Evolutionary conservation across 176 grass and related monocot genomes (phyloP).

Genomic region (Ensete ventricosum): DNA sequence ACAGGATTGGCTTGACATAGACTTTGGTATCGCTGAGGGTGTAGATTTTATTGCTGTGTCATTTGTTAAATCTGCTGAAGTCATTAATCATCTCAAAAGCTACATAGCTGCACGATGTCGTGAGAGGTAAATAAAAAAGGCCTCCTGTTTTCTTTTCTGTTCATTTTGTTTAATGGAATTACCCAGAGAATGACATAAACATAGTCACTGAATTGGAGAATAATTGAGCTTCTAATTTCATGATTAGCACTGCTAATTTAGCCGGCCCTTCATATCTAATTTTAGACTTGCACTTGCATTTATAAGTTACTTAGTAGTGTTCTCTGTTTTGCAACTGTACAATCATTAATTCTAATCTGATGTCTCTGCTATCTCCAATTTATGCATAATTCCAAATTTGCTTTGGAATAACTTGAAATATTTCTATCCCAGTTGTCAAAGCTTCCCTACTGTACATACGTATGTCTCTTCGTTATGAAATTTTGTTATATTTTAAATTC

Average conservation of each 20-base stretch:
- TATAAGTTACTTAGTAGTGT: too few species aligned
- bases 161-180: neutral
- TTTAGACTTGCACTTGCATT: too few species aligned
- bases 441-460: neutral
- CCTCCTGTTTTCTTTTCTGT: neutral
- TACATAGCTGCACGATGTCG: slow-evolving; percentile 79
- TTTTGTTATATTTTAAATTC: too few species aligned
- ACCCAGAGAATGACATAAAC: neutral
- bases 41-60: slow-evolving; percentile 97
- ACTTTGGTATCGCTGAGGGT: slow-evolving; percentile 92
- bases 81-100: slow-evolving; percentile 94
- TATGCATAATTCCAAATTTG: too few species aligned
- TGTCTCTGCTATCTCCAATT: too few species aligned
- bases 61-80: slow-evolving; percentile 97
- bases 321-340: too few species aligned
- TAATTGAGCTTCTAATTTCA: neutral
- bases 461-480: neutral
- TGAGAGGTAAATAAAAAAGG: slow-evolving; percentile 37
- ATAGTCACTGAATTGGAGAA: neutral
- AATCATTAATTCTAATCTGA: too few species aligned
- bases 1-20: slow-evolving; percentile 99
- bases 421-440: neutral
- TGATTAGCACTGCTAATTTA: neutral
- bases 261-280: too few species aligned
- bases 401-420: neutral